Evolutionary conservation across 179 eudicot species (phyloP).

Genomic region (Beta lomatogona): DNA sequence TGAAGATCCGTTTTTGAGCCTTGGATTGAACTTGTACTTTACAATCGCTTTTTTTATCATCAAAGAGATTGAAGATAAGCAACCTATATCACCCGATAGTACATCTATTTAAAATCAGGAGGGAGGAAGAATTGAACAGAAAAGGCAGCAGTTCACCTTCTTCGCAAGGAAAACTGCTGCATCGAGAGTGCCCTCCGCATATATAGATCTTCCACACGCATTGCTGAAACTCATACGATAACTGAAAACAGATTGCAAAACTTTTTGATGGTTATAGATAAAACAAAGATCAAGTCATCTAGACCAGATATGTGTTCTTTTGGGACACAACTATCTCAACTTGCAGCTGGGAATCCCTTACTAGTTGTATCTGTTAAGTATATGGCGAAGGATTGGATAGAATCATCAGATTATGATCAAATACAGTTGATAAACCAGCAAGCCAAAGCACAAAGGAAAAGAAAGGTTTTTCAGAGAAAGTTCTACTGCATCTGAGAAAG

Average conservation of each 20-base stretch:
- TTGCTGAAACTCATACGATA: slow-evolving; percentile 94
- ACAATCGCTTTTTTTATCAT: neutral
- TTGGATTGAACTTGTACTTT: slow-evolving; percentile 47
- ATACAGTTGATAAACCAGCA: neutral
- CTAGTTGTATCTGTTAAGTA: slow-evolving; percentile 56
- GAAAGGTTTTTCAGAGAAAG: neutral
- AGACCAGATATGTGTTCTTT: slow-evolving; percentile 71
- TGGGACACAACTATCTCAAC: slow-evolving; percentile 80
- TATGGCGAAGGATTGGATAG: neutral
- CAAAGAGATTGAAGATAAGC: neutral
- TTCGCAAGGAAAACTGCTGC: slow-evolving; percentile 80
- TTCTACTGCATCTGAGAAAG: neutral
- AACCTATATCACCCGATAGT: neutral
- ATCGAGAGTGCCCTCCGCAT: slow-evolving; percentile 95
- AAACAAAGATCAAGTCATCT: slow-evolving; percentile 37
- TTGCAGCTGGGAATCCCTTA: slow-evolving; percentile 75
- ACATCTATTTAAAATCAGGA: neutral
- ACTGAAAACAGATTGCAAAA: slow-evolving; percentile 39
- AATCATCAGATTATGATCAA: neutral
- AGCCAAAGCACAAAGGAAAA: neutral
- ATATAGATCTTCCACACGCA: slow-evolving; percentile 94
- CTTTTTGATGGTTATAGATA: neutral
- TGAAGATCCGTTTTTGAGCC: slow-evolving; percentile 57
- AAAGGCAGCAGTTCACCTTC: slow-evolving; percentile 46
- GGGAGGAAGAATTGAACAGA: neutral